Evolutionary conservation across 805 yeast species (phyloP), one percentile per base, ranked within the genome.

Genomic region (Starmerella bacillaris): DNA sequence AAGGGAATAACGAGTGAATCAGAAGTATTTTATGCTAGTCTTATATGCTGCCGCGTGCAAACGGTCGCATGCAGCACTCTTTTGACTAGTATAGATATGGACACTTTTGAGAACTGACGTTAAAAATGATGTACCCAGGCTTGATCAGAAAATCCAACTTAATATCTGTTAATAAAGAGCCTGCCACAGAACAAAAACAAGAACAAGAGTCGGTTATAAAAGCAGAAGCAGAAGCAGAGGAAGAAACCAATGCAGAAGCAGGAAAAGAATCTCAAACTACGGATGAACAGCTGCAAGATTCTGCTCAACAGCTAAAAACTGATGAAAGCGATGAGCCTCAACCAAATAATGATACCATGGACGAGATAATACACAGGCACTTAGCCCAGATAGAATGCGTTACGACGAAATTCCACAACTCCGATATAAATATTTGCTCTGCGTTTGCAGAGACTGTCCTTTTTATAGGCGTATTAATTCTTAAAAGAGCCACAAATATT

Each of bases 391-490:
- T 41, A 2, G 38, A 37, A 5, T 30, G 24, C 2, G 30, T 37
- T 2, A 42, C 40, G 3, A 15, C 18, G 8, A 27, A 27, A 5
- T 40, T 44, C 22, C 20, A 28, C 3, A 7, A 19, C 2, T 1
- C 35, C 2, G 40, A 45, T 7, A 4, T 40, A 24, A 38, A 45
- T 18, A 3, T 39, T 11, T 24, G 33, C 6, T 21, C 26, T 14
- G 31, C 38, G 14, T 19, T 41, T 7, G 47, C 47, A 15, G 48
- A 45, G 27, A 20, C 46, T 1, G 24, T 35, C 3, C 31, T 45
- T 5, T 41, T 45, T 18, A 4, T 35, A 3, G 46, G 46, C 11
- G 12, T 46, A 1, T 27, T 45, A 3, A 30, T 44, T 11, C 33
- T 38, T 16, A 24, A 27, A 8, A 38, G 43, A 41, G 35, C 49